Evolutionary conservation across 208 protist genomes (phyloP).

Genomic region (Trypanosoma scelopori): DNA sequence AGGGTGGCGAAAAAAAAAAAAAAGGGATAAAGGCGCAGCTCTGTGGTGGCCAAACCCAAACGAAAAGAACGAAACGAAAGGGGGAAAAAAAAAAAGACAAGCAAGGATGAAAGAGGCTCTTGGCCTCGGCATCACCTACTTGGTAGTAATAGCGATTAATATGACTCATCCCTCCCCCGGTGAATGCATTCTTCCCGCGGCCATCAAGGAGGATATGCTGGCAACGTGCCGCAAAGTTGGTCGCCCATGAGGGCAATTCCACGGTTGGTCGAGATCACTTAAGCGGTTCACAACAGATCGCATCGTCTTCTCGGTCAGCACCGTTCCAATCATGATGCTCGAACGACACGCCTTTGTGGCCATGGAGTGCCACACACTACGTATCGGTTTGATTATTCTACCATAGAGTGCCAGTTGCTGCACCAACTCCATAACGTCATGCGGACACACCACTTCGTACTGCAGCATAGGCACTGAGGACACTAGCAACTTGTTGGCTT

Average conservation of each 20-base stretch:
- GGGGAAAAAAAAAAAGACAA: background rate
- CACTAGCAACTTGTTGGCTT: constrained; percentile 73
- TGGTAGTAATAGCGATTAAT: background rate
- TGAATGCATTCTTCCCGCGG: background rate
- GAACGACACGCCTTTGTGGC: constrained; percentile 91
- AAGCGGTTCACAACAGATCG: constrained; percentile 69
- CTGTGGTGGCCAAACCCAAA: background rate
- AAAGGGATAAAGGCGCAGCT: too few relatives aligned
- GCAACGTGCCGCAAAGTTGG: constrained; percentile 83
- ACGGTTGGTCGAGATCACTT: constrained; percentile 85
- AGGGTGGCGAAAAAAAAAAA: background rate
- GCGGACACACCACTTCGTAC: constrained; percentile 80
- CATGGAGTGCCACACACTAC: constrained; percentile 90
- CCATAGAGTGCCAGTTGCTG: constrained; percentile 74
- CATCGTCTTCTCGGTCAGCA: constrained; percentile 80
- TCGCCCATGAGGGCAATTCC: constrained; percentile 95
- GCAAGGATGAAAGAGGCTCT: background rate
- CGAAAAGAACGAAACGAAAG: background rate
- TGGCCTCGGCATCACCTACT: background rate
- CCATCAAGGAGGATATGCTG: constrained; percentile 32
- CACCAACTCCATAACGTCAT: constrained; percentile 89
- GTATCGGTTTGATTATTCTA: constrained; percentile 55
- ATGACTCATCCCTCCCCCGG: constrained; percentile 6
- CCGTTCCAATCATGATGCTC: constrained; percentile 94
- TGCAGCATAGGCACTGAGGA: constrained; percentile 75